Conservation (phyloP, 2,329 filamentous ascomycete genomes). For the Fusarium albosuccineum region DNA sequence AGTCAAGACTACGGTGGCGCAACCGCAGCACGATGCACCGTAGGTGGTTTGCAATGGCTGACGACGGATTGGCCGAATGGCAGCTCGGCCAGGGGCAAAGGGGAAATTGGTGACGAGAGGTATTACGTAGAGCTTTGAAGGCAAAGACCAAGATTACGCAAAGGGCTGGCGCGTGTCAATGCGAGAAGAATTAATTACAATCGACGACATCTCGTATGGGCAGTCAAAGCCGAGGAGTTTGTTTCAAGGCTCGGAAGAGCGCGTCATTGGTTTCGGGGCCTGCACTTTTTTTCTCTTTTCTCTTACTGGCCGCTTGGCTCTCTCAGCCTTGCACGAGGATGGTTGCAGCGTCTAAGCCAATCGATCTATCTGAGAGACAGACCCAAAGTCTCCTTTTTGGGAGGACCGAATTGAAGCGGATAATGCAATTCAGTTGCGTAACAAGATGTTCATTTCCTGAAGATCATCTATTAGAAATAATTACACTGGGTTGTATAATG, state of each 20-base stretch:
- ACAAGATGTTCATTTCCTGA: too few relatives aligned
- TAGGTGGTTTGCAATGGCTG: constrained; percentile 36
- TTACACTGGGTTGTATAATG: too few relatives aligned
- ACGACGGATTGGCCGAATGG: constrained; percentile 26
- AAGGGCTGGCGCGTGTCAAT: constrained; percentile 13
- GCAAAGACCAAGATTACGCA: constrained; percentile 8
- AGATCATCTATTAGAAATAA: too few relatives aligned
- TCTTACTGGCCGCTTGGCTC: too few relatives aligned
- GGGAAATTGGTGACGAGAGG: constrained; percentile 10
- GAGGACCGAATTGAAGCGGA: too few relatives aligned
- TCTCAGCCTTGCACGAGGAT: constrained; percentile 33
- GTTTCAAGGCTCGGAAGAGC: constrained; percentile 28
- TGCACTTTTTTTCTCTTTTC: neutral
- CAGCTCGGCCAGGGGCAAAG: neutral
- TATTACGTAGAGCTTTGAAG: constrained; percentile 5
- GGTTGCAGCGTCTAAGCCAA: neutral
- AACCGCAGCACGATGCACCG: neutral
- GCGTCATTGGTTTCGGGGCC: constrained; percentile 41
- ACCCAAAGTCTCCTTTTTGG: too few relatives aligned
- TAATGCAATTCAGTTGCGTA: too few relatives aligned
- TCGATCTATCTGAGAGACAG: too few relatives aligned
- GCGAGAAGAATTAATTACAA: constrained; percentile 4
- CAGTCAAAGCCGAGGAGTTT: constrained; percentile 19
- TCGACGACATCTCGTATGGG: neutral
- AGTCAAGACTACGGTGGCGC: neutral